Base-by-base conservation (phyloP, 106 monocot genomes). In the Posidonia australis region DNA sequence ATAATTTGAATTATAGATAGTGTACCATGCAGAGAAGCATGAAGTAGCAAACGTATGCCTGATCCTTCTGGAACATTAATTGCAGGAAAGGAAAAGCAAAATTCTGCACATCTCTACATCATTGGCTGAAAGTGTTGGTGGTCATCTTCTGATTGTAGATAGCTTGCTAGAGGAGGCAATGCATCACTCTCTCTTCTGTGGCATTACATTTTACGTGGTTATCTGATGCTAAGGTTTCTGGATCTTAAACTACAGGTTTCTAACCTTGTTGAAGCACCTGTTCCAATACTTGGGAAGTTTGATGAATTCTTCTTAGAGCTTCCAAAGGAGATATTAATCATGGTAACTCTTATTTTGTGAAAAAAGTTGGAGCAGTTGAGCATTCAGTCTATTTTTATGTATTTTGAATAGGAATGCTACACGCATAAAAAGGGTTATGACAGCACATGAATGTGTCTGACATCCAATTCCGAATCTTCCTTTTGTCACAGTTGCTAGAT, bases 191-290 rank as follows among this genome's bases (percentile, higher is more conserved):
- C 26, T 55, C 63, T 63, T 32, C 1, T 41, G 29, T 11, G 23
- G 36, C 70, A 55, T 64, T 64, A 62, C 23, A 41, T 18, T 28
- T 57, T 25, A 57, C 26, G 1, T 28, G 0, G 14, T 57, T 25
- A 13, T 57, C 18, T 13, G 17, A 14, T 58, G 26, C 42, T 66
- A 53, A 66, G n/a, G 27, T 54, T 58, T 18, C 12, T 25, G 36
- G 51, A 5, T 69, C 20, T 25, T 55, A 47, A 49, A 0, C 21
- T 76, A 13, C 64, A 96, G 94, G 90, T 96, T 57, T 62, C 84
- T 29, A 96, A 96, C 81, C 86, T 96, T 74, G 86, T 96, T 62
- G 94, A 96, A 51, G 77, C 90, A 53, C 94, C 94, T 26, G 71
- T 84, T 76, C 82, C 86, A 13, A 78, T 96, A 77, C 78, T 96